phyloP scores from a whole-genome alignment of 108 stramenopile genomes.

The Cyclostephanos invisitatus region DNA sequence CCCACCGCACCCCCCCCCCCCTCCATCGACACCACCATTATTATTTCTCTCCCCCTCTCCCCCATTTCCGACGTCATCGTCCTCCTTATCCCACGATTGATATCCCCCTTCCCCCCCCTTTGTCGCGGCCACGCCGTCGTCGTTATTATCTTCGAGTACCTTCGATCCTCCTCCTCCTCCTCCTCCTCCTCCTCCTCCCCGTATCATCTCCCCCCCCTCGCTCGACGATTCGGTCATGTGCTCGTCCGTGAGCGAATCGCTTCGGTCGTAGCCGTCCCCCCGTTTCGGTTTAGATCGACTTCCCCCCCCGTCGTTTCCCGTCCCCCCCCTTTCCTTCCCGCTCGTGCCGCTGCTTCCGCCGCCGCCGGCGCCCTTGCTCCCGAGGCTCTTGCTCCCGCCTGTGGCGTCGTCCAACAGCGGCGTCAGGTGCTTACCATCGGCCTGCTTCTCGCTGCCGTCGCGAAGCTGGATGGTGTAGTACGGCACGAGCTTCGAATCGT shows the following conservation, averaged over 20 bases:
- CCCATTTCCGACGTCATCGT: background rate
- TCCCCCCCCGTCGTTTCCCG: background rate
- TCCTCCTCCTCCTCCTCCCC: no score
- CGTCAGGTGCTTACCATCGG: conserved; percentile 39
- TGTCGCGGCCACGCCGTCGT: background rate
- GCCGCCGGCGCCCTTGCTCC: no score
- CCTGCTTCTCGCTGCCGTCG: conserved; percentile 61
- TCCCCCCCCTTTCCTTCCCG: background rate
- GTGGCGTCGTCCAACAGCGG: conserved; percentile 17
- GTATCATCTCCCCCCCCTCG: background rate
- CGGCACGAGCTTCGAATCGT: conserved; percentile 52
- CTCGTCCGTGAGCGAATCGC: background rate
- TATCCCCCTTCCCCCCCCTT: background rate
- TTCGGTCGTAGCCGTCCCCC: background rate
- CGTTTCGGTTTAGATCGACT: background rate
- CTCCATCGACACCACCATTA: no score
- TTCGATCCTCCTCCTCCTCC: no score
- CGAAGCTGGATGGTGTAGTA: conserved; percentile 53
- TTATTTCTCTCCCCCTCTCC: background rate
- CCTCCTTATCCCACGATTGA: background rate
- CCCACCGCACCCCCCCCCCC: background rate
- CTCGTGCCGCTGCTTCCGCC: background rate
- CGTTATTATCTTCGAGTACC: background rate
- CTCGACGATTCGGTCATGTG: conserved; percentile 14
- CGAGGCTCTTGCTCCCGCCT: background rate